A percentile compares a stretch with the other conserved stretches of the same genome.
Evolutionary conservation across 2,329 filamentous ascomycete genomes (phyloP).

Genomic region (Claviceps cyperi): DNA sequence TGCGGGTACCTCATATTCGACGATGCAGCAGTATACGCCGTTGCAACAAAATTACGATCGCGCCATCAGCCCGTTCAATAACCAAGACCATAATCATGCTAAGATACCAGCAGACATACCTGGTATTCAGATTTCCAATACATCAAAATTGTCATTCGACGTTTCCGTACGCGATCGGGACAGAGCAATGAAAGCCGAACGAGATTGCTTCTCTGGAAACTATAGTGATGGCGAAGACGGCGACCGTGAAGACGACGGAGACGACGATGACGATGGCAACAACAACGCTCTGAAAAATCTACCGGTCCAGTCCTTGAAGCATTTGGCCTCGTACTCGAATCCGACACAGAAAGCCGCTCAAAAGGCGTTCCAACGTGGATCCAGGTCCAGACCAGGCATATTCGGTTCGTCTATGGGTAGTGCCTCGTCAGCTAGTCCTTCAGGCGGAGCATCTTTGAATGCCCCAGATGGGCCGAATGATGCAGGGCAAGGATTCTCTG

Average conservation of each 20-base stretch:
- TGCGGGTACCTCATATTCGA: conserved; percentile 5
- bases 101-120: conserved; percentile 15
- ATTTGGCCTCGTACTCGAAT: conserved; percentile 41
- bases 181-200: conserved; percentile 8
- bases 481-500: neutral
- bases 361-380: conserved; percentile 25
- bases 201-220: conserved; percentile 7
- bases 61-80: conserved; percentile 27
- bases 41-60: conserved; percentile 41
- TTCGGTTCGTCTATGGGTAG: conserved; percentile 1
- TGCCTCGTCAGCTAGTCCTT: neutral
- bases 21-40: conserved; percentile 30
- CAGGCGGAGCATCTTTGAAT: neutral
- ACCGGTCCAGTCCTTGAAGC: conserved; percentile 34
- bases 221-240: conserved; percentile 15
- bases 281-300: conserved; percentile 23
- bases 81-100: conserved; percentile 12
- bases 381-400: conserved; percentile 11
- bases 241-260: conserved; percentile 7
- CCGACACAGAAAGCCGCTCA: conserved; percentile 38
- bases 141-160: conserved; percentile 10
- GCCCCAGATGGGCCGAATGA: neutral
- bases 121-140: conserved; percentile 12
- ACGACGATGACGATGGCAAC: conserved; percentile 15
- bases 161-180: conserved; percentile 5